These are phyloP conservation scores for Ganoderma resinaceum DNA, from an alignment of 1,284 basidiomycete genomes.

Conservation along the genomic window DNA sequence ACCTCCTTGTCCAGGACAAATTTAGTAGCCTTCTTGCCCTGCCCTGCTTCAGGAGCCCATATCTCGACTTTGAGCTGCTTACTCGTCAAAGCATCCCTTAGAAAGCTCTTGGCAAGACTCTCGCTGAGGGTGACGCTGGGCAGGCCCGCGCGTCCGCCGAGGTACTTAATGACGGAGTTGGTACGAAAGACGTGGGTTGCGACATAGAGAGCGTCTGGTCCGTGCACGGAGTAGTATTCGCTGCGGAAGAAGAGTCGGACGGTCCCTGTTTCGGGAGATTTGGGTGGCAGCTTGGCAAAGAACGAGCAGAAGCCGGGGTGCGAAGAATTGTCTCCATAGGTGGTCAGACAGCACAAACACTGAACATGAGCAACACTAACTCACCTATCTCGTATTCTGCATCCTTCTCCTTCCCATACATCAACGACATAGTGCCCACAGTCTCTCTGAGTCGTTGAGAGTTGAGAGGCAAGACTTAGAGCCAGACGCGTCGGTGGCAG, in stretches of 20 bases:
- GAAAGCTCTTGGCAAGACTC: slow-evolving; percentile 84
- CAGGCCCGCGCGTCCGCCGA: slow-evolving; percentile 73
- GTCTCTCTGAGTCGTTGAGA: background rate
- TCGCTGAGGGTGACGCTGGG: slow-evolving; percentile 83
- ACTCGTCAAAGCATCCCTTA: slow-evolving; percentile 90
- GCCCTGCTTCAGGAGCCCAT: slow-evolving; percentile 78
- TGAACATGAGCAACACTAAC: background rate
- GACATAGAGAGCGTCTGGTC: slow-evolving; percentile 87
- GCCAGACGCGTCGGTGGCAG: slow-evolving; percentile 1
- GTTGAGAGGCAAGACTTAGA: background rate
- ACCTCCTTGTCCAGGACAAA: slow-evolving; percentile 86
- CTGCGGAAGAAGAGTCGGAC: slow-evolving; percentile 87
- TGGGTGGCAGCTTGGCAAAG: slow-evolving; percentile 70
- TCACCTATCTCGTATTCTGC: slow-evolving; percentile 48
- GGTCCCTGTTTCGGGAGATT: slow-evolving; percentile 73
- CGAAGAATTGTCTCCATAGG: slow-evolving; percentile 45
- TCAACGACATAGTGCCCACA: slow-evolving; percentile 54
- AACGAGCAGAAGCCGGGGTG: slow-evolving; percentile 82
- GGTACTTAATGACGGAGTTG: slow-evolving; percentile 85
- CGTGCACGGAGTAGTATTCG: slow-evolving; percentile 91
- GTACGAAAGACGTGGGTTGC: slow-evolving; percentile 89
- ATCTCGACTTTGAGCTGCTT: slow-evolving; percentile 97
- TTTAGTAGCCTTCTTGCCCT: slow-evolving; percentile 76
- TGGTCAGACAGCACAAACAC: background rate
- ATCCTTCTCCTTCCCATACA: slow-evolving; percentile 78